Conservation (phyloP, 176 grass and related monocot genomes). For the Dactylis glomerata region DNA sequence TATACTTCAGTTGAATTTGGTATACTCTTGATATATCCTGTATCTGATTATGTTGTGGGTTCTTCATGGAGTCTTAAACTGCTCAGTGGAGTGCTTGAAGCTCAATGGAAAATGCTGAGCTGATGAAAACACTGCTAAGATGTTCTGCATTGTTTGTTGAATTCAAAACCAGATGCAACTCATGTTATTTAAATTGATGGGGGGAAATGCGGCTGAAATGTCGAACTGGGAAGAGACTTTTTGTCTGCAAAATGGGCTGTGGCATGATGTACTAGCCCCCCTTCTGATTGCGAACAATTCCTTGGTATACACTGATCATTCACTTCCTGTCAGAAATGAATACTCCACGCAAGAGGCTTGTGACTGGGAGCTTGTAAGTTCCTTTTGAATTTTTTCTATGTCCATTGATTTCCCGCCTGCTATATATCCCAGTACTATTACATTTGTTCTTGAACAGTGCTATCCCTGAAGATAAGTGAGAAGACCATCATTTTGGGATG, state of each 20-base stretch:
- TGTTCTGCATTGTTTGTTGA: background rate
- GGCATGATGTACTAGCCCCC: background rate
- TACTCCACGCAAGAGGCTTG: conserved; percentile 17
- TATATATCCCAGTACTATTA: background rate
- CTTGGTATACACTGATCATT: background rate
- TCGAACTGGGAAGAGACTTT: background rate
- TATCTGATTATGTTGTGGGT: too few relatives aligned
- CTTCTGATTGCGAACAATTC: background rate
- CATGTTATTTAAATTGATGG: background rate
- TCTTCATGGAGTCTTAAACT: too few relatives aligned
- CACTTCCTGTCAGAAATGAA: background rate
- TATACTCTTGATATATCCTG: too few relatives aligned
- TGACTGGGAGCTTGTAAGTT: background rate
- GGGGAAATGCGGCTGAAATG: background rate
- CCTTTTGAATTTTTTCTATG: background rate
- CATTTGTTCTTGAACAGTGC: background rate
- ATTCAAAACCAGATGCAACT: background rate
- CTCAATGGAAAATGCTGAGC: background rate
- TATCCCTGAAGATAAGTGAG: background rate
- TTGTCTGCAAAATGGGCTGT: background rate
- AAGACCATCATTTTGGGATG: background rate
- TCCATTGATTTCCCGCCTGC: background rate
- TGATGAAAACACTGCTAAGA: background rate
- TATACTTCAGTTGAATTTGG: background rate
- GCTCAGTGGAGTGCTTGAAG: background rate